Conservation (phyloP, 352 stramenopile genomes). For the Phytophthora fragariaefolia region DNA sequence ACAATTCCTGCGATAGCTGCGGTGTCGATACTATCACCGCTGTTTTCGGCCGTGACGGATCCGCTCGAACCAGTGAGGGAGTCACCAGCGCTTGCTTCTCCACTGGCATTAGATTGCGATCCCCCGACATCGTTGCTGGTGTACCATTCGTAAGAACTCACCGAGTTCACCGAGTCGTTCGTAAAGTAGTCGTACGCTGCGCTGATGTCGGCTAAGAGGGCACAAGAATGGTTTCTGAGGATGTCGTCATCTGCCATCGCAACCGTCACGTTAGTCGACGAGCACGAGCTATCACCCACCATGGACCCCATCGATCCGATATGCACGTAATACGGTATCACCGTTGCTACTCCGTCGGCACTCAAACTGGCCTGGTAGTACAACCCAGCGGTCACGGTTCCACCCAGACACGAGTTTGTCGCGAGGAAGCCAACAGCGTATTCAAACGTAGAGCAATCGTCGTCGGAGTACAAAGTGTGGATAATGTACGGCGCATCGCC, state of each 20-base stretch:
- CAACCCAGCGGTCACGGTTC: not conserved
- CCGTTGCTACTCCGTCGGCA: conserved; percentile 6
- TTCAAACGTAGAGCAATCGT: conserved; percentile 12
- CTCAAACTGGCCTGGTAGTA: conserved; percentile 10
- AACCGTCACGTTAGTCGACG: not conserved
- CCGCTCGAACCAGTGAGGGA: conserved; percentile 4
- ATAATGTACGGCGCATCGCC: conserved; percentile 10
- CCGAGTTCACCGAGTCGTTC: conserved; percentile 2
- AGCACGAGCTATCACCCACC: conserved; percentile 9
- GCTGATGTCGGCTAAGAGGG: not conserved
- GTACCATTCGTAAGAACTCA: conserved; percentile 9
- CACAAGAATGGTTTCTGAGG: not conserved
- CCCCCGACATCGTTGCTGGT: conserved; percentile 10
- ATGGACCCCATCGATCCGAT: conserved; percentile 1
- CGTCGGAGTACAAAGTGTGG: conserved; percentile 14
- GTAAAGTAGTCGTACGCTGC: conserved; percentile 6
- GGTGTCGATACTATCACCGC: not conserved
- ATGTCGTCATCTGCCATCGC: not conserved
- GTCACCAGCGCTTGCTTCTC: no score
- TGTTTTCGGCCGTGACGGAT: not conserved
- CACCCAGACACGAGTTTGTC: conserved; percentile 11
- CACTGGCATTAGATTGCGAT: no score
- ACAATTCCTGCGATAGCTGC: not conserved
- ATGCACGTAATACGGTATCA: not conserved
- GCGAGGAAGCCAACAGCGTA: conserved; percentile 12